Conservation (phyloP, 2,329 filamentous ascomycete genomes). For the Microsporum canis region DNA sequence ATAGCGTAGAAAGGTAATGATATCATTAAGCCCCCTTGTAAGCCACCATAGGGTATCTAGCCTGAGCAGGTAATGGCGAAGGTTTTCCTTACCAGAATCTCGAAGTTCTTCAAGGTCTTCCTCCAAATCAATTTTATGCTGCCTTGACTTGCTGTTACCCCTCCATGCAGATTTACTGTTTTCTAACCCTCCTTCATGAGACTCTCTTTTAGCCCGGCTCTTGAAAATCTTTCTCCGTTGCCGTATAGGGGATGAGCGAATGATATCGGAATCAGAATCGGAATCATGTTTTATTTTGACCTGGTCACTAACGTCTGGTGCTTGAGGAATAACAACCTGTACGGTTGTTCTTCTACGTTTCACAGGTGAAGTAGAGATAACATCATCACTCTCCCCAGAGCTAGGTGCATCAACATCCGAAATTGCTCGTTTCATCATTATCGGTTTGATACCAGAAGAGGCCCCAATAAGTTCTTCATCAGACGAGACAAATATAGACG, state of each 20-base stretch:
- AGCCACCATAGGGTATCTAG: neutral
- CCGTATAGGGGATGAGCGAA: conserved; percentile 22
- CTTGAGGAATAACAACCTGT: neutral
- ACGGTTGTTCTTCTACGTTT: conserved; percentile 10
- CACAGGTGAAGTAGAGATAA: conserved; percentile 9
- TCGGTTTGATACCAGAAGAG: neutral
- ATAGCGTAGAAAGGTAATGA: neutral
- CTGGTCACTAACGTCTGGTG: conserved; percentile 8
- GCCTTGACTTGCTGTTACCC: conserved; percentile 5
- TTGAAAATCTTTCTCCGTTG: conserved; percentile 14
- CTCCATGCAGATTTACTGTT: neutral
- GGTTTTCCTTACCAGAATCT: conserved; percentile 29
- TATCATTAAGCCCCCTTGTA: neutral
- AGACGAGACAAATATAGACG: conserved; percentile 16
- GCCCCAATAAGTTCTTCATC: neutral
- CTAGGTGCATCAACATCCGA: neutral
- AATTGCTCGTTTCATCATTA: neutral
- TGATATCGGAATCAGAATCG: conserved; percentile 20
- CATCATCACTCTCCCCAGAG: conserved; percentile 9
- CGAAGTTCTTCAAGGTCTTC: conserved; percentile 37
- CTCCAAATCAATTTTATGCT: conserved; percentile 32
- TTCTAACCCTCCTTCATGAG: neutral
- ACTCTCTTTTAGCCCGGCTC: conserved; percentile 5
- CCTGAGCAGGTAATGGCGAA: neutral
- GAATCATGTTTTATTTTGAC: conserved; percentile 20